phyloP scores from a whole-genome alignment of 441 rosid genomes.

The Euphorbia celastroides region DNA sequence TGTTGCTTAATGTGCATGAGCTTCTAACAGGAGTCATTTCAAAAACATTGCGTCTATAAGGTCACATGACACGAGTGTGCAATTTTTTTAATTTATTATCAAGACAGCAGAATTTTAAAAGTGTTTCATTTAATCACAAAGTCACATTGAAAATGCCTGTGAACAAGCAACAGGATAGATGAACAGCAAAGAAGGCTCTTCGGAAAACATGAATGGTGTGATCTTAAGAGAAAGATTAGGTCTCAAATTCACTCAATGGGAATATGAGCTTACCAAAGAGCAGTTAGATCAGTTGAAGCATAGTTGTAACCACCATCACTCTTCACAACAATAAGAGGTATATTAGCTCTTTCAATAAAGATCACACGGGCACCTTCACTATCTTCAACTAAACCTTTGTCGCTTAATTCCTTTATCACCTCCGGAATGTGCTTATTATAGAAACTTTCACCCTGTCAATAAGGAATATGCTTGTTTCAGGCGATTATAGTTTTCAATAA shows the following conservation, averaged over 20 bases:
- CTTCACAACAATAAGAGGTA: constrained; percentile 91
- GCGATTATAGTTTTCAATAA: background rate
- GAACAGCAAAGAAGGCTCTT: background rate
- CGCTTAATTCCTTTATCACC: constrained; percentile 44
- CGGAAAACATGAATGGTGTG: background rate
- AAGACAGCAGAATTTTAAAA: background rate
- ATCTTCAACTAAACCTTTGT: constrained; percentile 68
- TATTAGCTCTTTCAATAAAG: constrained; percentile 56
- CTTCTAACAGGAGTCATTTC: background rate
- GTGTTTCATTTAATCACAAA: background rate
- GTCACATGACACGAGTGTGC: too few relatives aligned
- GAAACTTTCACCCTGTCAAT: constrained; percentile 89
- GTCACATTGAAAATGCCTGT: background rate
- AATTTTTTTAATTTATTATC: too few relatives aligned
- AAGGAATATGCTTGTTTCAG: constrained; percentile 4
- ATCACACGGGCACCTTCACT: constrained; percentile 92
- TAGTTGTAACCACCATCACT: constrained; percentile 94
- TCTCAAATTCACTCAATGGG: background rate
- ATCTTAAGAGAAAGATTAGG: background rate
- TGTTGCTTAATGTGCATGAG: background rate
- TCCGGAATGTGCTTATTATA: constrained; percentile 70
- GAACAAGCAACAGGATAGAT: background rate
- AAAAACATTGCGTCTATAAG: too few relatives aligned
- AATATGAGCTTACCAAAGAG: constrained; percentile 63
- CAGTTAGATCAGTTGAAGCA: constrained; percentile 87